A percentile compares a stretch with the other conserved stretches of the same genome.
Conservation (phyloP, 768 basidiomycete genomes). For the Kwoniella botswanensis region DNA sequence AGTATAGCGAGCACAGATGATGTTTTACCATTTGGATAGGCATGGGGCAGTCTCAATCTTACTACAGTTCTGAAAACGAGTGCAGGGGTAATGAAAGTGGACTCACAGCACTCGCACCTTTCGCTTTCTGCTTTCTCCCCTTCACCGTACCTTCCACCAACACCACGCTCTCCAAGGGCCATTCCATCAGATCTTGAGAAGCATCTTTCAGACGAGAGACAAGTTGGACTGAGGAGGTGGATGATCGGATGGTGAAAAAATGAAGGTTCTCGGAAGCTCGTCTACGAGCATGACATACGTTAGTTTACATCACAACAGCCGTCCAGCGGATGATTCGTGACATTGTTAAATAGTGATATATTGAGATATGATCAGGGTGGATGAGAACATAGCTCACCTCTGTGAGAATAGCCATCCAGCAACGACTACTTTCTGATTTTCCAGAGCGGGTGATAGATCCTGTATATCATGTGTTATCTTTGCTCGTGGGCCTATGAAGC, state of each 20-base stretch:
- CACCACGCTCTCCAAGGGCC: constrained; percentile 79
- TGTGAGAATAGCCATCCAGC: constrained; percentile 82
- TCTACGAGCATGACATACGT: constrained; percentile 13
- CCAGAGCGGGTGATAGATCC: constrained; percentile 64
- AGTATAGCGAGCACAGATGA: no score
- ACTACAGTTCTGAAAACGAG: no score
- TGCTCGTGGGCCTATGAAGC: constrained; percentile 41
- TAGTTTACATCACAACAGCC: no score
- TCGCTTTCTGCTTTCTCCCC: constrained; percentile 56
- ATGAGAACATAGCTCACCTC: constrained; percentile 64
- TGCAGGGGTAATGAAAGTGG: no score
- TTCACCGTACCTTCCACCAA: constrained; percentile 75
- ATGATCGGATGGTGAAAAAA: constrained; percentile 85
- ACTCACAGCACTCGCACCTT: constrained; percentile 18
- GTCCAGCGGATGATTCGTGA: no score
- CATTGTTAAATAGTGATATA: not conserved
- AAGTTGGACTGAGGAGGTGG: constrained; percentile 77
- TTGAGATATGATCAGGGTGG: not conserved
- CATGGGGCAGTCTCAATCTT: no score
- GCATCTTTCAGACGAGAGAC: constrained; percentile 58
- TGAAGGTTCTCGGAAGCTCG: constrained; percentile 62
- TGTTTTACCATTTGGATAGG: no score
- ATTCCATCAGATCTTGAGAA: constrained; percentile 64
- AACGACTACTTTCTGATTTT: constrained; percentile 69
- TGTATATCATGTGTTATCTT: constrained; percentile 68